phyloP scores from a whole-genome alignment of 352 stramenopile genomes.

The Phytopythium montanum region DNA sequence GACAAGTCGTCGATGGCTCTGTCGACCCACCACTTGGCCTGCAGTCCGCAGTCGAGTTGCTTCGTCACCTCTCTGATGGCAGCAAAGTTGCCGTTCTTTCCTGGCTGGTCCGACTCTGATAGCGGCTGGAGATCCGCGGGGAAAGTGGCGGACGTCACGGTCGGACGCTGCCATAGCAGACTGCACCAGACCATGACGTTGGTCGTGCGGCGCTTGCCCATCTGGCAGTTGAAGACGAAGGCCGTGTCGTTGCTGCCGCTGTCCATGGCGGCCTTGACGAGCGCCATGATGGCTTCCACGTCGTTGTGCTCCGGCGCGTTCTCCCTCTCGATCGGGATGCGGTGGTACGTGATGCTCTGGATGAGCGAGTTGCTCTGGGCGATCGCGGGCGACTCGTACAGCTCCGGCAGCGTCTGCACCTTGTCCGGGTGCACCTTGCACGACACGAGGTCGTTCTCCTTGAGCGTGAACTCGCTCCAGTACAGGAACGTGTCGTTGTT shows the following conservation, averaged over 20 bases:
- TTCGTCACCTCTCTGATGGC: conserved; percentile 66
- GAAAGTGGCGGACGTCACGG: not conserved
- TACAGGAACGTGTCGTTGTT: conserved; percentile 65
- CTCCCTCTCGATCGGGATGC: conserved; percentile 77
- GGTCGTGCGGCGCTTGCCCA: conserved; percentile 81
- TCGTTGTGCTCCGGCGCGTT: conserved; percentile 77
- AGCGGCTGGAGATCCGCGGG: conserved; percentile 5
- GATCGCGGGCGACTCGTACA: conserved; percentile 52
- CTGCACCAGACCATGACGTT: conserved; percentile 67
- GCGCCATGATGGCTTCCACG: conserved; percentile 61
- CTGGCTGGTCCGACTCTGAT: conserved; percentile 8
- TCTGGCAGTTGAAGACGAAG: conserved; percentile 89
- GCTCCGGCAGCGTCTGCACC: conserved; percentile 61
- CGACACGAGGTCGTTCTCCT: conserved; percentile 60
- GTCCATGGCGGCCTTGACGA: conserved; percentile 34
- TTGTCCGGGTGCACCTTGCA: conserved; percentile 32
- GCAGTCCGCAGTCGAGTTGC: conserved; percentile 37
- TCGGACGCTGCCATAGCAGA: conserved; percentile 52
- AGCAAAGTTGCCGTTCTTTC: conserved; percentile 51
- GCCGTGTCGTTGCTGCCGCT: conserved; percentile 42
- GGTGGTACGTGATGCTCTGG: conserved; percentile 54
- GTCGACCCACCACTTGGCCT: conserved; percentile 79
- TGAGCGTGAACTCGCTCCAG: conserved; percentile 66
- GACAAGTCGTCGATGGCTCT: conserved; percentile 61
- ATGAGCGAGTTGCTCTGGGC: conserved; percentile 28